Percentiles rank a stretch among this genome's conserved stretches.
Evolutionary conservation across 257 asterid species (phyloP).

Genomic region (Salvia hispanica): DNA sequence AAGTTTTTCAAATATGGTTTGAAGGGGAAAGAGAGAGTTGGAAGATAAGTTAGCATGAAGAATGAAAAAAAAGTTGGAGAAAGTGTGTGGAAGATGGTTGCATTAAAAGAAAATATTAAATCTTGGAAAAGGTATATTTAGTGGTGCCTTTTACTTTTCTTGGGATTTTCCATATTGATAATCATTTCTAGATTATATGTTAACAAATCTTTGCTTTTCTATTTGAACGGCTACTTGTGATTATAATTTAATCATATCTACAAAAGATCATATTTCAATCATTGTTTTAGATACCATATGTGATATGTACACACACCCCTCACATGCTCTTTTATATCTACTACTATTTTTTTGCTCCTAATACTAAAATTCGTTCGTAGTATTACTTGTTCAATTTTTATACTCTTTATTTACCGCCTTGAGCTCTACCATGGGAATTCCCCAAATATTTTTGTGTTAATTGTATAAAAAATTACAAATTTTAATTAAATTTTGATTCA

Average conservation of each 20-base stretch:
- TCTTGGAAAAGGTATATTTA: constrained; percentile 45
- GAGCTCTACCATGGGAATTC: no score
- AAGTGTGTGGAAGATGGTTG: constrained; percentile 42
- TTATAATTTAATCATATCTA: constrained; percentile 36
- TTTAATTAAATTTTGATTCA: no score
- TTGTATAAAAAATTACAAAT: no score
- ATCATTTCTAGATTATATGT: constrained; percentile 60
- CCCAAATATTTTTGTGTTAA: no score
- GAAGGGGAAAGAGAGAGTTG: neutral
- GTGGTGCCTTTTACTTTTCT: constrained; percentile 49
- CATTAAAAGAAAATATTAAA: constrained; percentile 46
- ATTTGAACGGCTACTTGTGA: constrained; percentile 41
- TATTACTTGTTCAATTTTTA: neutral
- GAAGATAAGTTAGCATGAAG: constrained; percentile 35
- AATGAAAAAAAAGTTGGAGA: constrained; percentile 59
- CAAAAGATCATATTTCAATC: constrained; percentile 43
- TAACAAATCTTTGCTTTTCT: constrained; percentile 47
- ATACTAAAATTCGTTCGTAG: no score
- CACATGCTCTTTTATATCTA: neutral
- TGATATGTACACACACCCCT: constrained; percentile 1
- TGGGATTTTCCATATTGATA: constrained; percentile 40
- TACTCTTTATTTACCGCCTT: no score
- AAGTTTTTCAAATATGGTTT: no score
- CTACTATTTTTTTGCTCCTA: no score
- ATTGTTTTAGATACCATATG: constrained; percentile 31